Evolutionary conservation across 2,329 filamentous ascomycete species (phyloP).

Genomic region (Dactylellina sp.): DNA sequence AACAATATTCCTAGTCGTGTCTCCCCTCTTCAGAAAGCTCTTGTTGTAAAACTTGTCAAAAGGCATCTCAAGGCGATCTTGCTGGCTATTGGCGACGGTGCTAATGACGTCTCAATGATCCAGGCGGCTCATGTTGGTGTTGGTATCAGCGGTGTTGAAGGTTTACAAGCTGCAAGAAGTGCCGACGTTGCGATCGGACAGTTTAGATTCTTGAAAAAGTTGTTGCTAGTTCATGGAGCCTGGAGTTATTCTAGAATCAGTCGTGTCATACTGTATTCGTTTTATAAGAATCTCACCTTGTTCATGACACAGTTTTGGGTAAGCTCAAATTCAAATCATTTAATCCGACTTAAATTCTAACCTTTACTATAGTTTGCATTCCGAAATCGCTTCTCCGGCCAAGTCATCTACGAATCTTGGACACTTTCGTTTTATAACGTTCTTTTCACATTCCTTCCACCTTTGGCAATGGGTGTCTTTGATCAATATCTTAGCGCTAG

Average conservation of each 20-base stretch:
- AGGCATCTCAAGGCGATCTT: slow-evolving; percentile 91
- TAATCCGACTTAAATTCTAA: neutral
- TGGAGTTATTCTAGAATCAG: slow-evolving; percentile 98
- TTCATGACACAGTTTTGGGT: slow-evolving; percentile 99
- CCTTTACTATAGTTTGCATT: slow-evolving; percentile 81
- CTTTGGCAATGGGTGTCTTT: slow-evolving; percentile 92
- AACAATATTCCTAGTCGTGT: slow-evolving; percentile 75
- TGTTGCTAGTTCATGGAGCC: slow-evolving; percentile 91
- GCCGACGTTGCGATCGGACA: slow-evolving; percentile 96
- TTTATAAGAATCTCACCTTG: slow-evolving; percentile 98
- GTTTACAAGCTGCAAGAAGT: slow-evolving; percentile 93
- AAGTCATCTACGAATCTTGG: slow-evolving; percentile 99
- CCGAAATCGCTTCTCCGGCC: slow-evolving; percentile 96
- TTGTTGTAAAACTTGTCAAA: slow-evolving; percentile 98
- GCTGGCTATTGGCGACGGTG: slow-evolving; percentile 94
- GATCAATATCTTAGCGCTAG: slow-evolving; percentile 97
- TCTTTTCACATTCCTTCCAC: slow-evolving; percentile 93
- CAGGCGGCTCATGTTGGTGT: slow-evolving; percentile 98
- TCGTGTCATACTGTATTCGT: slow-evolving; percentile 97
- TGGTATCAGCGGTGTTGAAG: slow-evolving; percentile 96
- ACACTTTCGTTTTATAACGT: slow-evolving; percentile 99
- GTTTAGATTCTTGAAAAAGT: slow-evolving; percentile 92
- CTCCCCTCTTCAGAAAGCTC: slow-evolving; percentile 93
- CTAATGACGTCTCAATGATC: slow-evolving; percentile 99
- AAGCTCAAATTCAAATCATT: slow-evolving; percentile 63